Evolutionary conservation across 2,329 filamentous ascomycete genomes (phyloP), one percentile per base, ranked within the genome.

Genomic region (Paraphoma chrysanthemicola): DNA sequence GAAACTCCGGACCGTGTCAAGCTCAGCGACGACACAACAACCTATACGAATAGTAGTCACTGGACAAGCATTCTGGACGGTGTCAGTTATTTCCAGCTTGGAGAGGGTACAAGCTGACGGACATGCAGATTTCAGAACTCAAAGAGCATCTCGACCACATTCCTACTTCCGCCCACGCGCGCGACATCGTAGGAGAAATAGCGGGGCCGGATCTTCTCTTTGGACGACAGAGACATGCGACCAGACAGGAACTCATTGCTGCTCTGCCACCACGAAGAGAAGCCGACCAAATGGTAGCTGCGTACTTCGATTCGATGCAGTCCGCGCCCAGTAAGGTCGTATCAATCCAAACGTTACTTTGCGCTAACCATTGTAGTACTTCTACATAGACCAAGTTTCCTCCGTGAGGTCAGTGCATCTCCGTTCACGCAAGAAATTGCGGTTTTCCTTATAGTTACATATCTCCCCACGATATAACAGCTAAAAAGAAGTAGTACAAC

Each of bases 61-160:
- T 77, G 74, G 74, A 69, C 68, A n/a, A 75, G 70, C 28, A 74
- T 77, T 28, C 49, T 77, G 23, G 72, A 76, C 47, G 71, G 74
- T n/a, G 70, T 76, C 44, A 53, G 67, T 54, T 7, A 41, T 36
- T 14, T 36, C 33, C 3, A 23, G 14, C 42, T 52, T 30, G 8
- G 10, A n/a, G 14, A 10, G 28, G 18, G 12, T 30, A 30, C 36
- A 44, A 29, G 16, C 47, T 58, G 47, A 60, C 39, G 4, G 6
- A 8, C 7, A 14, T 18, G 1, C 17, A 74, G 69, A 75, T 74
- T 23, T 67, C 71, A 7, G 73, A 75, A 46, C 62, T 75, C 8
- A 67, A 64, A 52, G 71, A 70, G 44, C 62, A 73, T 36, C 63
- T 74, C 6, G 72, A 75, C 41, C 53, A 70, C 17, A 68, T 72